Evolutionary conservation across 352 stramenopile species (phyloP).

Genomic region (Albugo candida): DNA sequence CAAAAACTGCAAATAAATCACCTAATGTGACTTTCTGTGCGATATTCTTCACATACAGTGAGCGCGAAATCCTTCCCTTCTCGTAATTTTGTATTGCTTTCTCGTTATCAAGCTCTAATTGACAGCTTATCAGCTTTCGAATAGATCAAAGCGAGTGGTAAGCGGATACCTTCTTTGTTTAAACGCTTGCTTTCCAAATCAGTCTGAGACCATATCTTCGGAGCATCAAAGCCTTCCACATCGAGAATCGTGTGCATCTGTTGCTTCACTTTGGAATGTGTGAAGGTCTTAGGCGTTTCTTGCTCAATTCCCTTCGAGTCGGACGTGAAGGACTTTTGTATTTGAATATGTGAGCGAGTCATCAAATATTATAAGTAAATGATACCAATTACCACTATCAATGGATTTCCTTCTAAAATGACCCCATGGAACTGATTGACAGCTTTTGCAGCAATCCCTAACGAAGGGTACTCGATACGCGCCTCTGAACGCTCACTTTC

Average conservation of each 20-base stretch:
- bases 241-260: too few relatives aligned
- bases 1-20: slow-evolving; percentile 32
- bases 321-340: too few relatives aligned
- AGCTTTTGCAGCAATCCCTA: slow-evolving; percentile 16
- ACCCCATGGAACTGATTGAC: slow-evolving; percentile 27
- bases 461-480: slow-evolving; percentile 13
- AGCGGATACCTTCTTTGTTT: neutral
- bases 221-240: neutral
- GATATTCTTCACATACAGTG: slow-evolving; percentile 74
- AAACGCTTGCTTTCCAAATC: neutral
- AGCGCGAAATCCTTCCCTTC: slow-evolving; percentile 22
- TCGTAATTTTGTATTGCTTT: slow-evolving; percentile 60
- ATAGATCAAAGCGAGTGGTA: neutral
- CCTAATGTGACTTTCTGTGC: slow-evolving; percentile 21
- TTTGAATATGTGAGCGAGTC: too few relatives aligned
- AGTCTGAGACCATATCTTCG: neutral
- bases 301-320: too few relatives aligned
- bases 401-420: slow-evolving; percentile 18
- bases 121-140: neutral
- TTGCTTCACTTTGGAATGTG: too few relatives aligned
- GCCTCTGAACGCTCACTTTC: neutral
- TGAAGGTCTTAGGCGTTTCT: too few relatives aligned
- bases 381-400: slow-evolving; percentile 23
- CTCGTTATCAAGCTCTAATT: slow-evolving; percentile 15
- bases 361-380: too few relatives aligned